Conservation (phyloP, 495 filamentous ascomycete genomes). For the Aspergillus homomorphus region DNA sequence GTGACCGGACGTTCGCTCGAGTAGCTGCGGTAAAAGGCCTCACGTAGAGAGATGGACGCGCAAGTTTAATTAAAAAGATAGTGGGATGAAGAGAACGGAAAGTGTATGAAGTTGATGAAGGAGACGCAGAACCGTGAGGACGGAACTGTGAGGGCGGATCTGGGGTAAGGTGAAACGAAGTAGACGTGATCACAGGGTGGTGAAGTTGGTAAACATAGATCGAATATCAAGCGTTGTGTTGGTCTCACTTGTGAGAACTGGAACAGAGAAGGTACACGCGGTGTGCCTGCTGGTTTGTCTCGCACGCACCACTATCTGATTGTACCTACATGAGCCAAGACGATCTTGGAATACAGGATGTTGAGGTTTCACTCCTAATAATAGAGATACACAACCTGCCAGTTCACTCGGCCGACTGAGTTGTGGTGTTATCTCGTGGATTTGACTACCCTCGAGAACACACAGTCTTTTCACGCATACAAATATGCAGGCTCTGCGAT, state of each 20-base stretch:
- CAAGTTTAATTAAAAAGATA: neutral
- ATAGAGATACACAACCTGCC: no score
- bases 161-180: neutral
- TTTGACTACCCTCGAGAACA: no score
- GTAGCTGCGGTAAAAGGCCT: neutral
- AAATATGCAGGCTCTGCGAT: no score
- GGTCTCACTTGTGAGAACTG: neutral
- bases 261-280: neutral
- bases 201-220: neutral
- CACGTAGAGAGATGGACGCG: neutral
- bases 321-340: neutral
- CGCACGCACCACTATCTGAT: neutral
- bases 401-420: no score
- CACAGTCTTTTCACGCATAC: no score
- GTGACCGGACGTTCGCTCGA: neutral
- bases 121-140: neutral
- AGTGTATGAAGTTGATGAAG: constrained; percentile 3
- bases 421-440: no score
- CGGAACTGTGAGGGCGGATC: neutral
- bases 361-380: no score
- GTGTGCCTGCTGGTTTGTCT: neutral
- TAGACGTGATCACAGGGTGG: neutral
- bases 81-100: neutral
- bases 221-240: neutral
- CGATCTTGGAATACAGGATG: no score